Evolutionary conservation across 495 filamentous ascomycete species (phyloP).

Genomic region (Talaromyces thailandensis): DNA sequence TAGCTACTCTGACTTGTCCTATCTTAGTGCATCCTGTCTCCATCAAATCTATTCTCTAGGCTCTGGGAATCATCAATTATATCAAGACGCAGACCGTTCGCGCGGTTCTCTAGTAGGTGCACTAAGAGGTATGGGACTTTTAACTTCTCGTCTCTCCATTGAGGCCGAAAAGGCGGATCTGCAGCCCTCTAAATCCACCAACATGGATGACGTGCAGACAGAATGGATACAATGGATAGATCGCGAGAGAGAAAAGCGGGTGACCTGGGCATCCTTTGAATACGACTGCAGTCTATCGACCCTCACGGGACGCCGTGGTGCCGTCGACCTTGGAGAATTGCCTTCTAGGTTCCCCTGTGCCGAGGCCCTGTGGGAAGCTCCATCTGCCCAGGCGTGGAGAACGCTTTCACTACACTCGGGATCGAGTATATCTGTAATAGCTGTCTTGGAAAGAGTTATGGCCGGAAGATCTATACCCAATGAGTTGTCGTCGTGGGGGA

Average conservation of each 20-base stretch:
- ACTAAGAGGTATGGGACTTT: background rate
- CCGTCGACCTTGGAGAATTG: slow-evolving; percentile 1
- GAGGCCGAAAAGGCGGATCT: background rate
- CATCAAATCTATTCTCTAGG: slow-evolving; percentile 4
- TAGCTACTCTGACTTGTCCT: slow-evolving; percentile 1
- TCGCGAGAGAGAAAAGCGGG: background rate
- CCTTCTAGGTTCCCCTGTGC: slow-evolving; percentile 3
- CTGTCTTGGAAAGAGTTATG: background rate
- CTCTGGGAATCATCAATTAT: slow-evolving; percentile 3
- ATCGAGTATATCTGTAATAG: background rate
- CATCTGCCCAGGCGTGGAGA: slow-evolving; percentile 3
- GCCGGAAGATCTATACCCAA: background rate
- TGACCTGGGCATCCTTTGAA: slow-evolving; percentile 1
- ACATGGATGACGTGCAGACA: background rate
- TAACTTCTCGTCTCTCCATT: background rate
- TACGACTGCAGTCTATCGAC: slow-evolving; percentile 4
- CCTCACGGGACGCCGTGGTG: background rate
- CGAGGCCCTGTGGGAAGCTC: slow-evolving; percentile 5
- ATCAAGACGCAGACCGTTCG: slow-evolving; percentile 2
- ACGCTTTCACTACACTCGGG: background rate
- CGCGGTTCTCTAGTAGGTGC: background rate
- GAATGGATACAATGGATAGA: slow-evolving; percentile 3
- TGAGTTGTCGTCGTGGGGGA: slow-evolving; percentile 3
- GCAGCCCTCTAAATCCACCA: background rate
- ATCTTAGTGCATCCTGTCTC: slow-evolving; percentile 4